Conservation (phyloP, 169 alveolate species). For the Babesia bigemina region DNA sequence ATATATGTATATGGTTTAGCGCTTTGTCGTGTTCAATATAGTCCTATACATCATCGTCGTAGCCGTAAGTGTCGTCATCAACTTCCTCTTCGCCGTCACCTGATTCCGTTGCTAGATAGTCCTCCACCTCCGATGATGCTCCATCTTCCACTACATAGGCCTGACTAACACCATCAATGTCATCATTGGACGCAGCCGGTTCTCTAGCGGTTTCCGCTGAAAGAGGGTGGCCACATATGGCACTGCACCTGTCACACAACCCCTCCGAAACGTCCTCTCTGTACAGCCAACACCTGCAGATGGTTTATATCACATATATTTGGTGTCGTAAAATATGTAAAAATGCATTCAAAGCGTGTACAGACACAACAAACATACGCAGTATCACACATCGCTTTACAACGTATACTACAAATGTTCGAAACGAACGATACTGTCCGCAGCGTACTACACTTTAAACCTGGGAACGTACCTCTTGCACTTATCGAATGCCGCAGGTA, state of each 20-base stretch:
- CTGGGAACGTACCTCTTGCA: slow-evolving; percentile 35
- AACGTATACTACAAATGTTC: too few relatives aligned
- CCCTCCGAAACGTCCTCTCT: slow-evolving; percentile 41
- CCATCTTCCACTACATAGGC: too few relatives aligned
- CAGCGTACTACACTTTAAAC: too few relatives aligned
- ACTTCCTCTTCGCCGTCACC: neutral
- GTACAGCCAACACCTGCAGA: slow-evolving; percentile 54
- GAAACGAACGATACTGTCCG: too few relatives aligned
- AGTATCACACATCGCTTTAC: too few relatives aligned
- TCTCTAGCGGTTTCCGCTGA: neutral
- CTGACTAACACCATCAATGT: too few relatives aligned
- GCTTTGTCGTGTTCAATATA: neutral
- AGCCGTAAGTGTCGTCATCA: neutral
- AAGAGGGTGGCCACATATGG: neutral
- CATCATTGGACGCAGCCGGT: too few relatives aligned
- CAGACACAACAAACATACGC: too few relatives aligned
- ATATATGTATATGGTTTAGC: too few relatives aligned
- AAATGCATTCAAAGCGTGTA: neutral
- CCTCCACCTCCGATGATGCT: too few relatives aligned
- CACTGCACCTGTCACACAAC: slow-evolving; percentile 52
- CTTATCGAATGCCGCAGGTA: slow-evolving; percentile 11
- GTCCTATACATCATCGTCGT: neutral
- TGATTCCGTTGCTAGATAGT: neutral
- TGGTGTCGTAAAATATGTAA: neutral
- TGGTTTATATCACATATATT: neutral